Conservation (phyloP, 2,329 filamentous ascomycete species). For the Paecilomyces variotii region DNA sequence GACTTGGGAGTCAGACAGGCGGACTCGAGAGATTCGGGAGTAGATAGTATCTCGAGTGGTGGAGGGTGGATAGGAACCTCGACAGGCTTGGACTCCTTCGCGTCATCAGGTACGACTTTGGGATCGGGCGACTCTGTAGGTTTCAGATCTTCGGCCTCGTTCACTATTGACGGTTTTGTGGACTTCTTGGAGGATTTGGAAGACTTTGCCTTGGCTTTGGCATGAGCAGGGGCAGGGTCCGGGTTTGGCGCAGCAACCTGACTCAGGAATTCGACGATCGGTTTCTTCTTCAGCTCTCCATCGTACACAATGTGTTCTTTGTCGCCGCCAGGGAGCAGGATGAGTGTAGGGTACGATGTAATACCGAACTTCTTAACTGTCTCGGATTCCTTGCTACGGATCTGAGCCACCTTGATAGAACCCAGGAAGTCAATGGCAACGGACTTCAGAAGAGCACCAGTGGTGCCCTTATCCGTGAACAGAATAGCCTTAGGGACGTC, state of each 20-base stretch:
- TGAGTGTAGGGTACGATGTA: slow-evolving; percentile 67
- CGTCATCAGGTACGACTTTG: slow-evolving; percentile 33
- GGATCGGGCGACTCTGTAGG: slow-evolving; percentile 50
- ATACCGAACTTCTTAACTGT: slow-evolving; percentile 68
- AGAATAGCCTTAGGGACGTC: slow-evolving; percentile 75
- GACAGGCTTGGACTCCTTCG: slow-evolving; percentile 27
- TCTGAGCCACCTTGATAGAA: slow-evolving; percentile 69
- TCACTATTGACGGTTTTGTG: slow-evolving; percentile 44
- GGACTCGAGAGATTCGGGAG: slow-evolving; percentile 55
- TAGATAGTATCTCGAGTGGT: slow-evolving; percentile 58
- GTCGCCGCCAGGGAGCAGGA: slow-evolving; percentile 67
- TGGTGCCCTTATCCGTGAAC: slow-evolving; percentile 88
- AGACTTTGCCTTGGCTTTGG: slow-evolving; percentile 27
- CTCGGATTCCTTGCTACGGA: slow-evolving; percentile 70
- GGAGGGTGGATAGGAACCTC: slow-evolving; percentile 49
- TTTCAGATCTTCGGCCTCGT: slow-evolving; percentile 25
- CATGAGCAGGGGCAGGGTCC: slow-evolving; percentile 59
- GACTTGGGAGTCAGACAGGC: slow-evolving; percentile 70
- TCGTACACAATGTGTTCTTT: slow-evolving; percentile 65
- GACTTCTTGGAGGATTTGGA: slow-evolving; percentile 14
- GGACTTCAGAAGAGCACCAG: slow-evolving; percentile 71
- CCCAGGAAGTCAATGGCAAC: slow-evolving; percentile 87
- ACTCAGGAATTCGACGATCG: slow-evolving; percentile 73
- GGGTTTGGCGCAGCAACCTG: slow-evolving; percentile 73
- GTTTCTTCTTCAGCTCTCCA: slow-evolving; percentile 77